Percentiles rank a stretch among this genome's conserved stretches.
phyloP scores from a whole-genome alignment of 352 stramenopile species.

The Pythium guiyangense region DNA sequence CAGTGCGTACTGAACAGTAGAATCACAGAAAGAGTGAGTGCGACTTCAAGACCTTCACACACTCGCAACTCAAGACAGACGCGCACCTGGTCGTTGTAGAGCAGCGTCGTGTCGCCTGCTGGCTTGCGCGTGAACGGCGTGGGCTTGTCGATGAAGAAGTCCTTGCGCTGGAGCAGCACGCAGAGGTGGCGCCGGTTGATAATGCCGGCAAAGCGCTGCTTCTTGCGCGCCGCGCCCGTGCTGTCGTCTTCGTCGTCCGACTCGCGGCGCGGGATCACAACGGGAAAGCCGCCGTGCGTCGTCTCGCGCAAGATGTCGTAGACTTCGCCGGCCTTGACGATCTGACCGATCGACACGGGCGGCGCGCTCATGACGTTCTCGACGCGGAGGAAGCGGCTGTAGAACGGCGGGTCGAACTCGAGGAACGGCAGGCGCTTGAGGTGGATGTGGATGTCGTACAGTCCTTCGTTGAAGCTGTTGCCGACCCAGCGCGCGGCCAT shows the following conservation, averaged over 20 bases:
- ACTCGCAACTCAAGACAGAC: background rate
- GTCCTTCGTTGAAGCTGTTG: constrained; percentile 97
- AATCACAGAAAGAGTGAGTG: background rate
- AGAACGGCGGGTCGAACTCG: constrained; percentile 91
- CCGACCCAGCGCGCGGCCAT: constrained; percentile 96
- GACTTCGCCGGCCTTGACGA: constrained; percentile 74
- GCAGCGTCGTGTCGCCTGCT: constrained; percentile 68
- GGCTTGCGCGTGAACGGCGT: constrained; percentile 74
- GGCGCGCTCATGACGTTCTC: constrained; percentile 76
- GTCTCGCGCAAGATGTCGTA: constrained; percentile 69
- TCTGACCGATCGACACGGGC: constrained; percentile 58
- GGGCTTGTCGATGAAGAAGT: constrained; percentile 80
- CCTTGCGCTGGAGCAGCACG: constrained; percentile 80
- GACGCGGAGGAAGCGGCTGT: constrained; percentile 66
- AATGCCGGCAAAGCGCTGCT: constrained; percentile 61
- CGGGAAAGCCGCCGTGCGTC: constrained; percentile 73
- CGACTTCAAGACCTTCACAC: background rate
- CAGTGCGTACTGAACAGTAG: constrained; percentile 46
- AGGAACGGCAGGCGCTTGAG: constrained; percentile 96
- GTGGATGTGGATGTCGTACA: constrained; percentile 99
- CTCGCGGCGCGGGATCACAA: constrained; percentile 48
- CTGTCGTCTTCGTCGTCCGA: constrained; percentile 24
- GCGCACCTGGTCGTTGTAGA: constrained; percentile 76
- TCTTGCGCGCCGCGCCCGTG: constrained; percentile 11
- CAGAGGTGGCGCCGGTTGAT: constrained; percentile 77